Evolutionary conservation across 2,329 filamentous ascomycete species (phyloP).

Genomic region (Metarhizium robertsii): DNA sequence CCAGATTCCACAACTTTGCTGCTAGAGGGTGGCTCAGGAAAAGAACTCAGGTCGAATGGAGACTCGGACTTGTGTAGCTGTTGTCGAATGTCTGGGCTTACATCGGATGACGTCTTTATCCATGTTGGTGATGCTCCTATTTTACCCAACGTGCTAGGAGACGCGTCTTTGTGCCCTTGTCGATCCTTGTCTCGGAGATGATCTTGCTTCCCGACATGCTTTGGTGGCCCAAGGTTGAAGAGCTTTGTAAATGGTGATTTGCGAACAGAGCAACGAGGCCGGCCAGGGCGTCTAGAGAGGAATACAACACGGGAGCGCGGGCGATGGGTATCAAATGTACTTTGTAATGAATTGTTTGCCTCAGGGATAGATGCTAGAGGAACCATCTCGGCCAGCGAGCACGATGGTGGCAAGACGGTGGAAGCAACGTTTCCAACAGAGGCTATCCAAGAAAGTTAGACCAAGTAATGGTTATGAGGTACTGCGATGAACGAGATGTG

Average conservation of each 20-base stretch:
- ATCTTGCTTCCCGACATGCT: not conserved
- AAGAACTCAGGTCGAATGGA: conserved; percentile 14
- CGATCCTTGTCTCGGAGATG: not conserved
- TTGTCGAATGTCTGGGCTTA: not conserved
- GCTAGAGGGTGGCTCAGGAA: conserved; percentile 12
- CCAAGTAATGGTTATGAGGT: conserved; percentile 5
- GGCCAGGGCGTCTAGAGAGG: conserved; percentile 15
- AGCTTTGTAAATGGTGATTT: conserved; percentile 2
- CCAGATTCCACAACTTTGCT: conserved; percentile 1
- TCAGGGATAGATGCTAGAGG: conserved; percentile 18
- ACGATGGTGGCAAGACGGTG: conserved; percentile 3
- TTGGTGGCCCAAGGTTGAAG: not conserved
- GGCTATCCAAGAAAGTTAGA: conserved; percentile 14
- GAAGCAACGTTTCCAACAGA: conserved; percentile 11
- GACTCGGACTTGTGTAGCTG: conserved; percentile 8
- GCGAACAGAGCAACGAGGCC: conserved; percentile 11
- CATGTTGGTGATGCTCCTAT: not conserved
- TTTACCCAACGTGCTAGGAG: not conserved
- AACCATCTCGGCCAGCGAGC: conserved; percentile 16
- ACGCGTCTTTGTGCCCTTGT: not conserved
- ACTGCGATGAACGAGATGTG: conserved; percentile 2
- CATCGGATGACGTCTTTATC: not conserved
- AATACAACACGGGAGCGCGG: conserved; percentile 18
- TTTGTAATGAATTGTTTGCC: conserved; percentile 11
- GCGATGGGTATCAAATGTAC: conserved; percentile 9